Conservation (phyloP, 805 yeast species). For the Kazachstania africana region DNA sequence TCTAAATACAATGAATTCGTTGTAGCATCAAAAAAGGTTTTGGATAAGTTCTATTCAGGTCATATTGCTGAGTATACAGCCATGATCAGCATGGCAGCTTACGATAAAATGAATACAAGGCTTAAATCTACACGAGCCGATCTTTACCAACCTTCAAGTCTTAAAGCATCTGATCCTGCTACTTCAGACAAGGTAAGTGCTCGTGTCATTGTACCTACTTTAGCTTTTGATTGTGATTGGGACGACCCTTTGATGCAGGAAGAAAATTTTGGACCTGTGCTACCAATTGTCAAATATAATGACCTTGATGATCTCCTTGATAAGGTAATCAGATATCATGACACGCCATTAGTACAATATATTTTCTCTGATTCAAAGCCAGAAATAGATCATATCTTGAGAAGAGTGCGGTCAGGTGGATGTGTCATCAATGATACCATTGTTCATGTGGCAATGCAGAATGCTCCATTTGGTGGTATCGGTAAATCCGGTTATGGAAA, state of each 20-base stretch:
- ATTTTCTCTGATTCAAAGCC: conserved; percentile 40
- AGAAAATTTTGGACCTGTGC: conserved; percentile 78
- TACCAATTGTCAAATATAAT: conserved; percentile 55
- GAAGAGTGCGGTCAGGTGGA: conserved; percentile 59
- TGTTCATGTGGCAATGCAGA: conserved; percentile 53
- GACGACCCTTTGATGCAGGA: conserved; percentile 60
- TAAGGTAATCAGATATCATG: conserved; percentile 37
- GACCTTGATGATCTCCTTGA: conserved; percentile 34
- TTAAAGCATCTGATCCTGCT: background rate
- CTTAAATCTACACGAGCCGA: conserved; percentile 41
- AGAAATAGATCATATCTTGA: conserved; percentile 39
- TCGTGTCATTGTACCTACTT: conserved; percentile 59
- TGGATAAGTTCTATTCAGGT: conserved; percentile 35
- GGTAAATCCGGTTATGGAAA: conserved; percentile 76
- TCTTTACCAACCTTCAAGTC: conserved; percentile 1
- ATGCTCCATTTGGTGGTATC: conserved; percentile 85
- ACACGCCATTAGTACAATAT: conserved; percentile 75
- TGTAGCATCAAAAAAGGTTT: conserved; percentile 28
- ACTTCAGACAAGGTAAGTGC: conserved; percentile 12
- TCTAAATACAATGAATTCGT: conserved; percentile 42
- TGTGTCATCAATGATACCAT: conserved; percentile 58
- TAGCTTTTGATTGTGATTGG: conserved; percentile 52
- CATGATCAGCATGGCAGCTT: conserved; percentile 46
- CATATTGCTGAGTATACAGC: conserved; percentile 39
- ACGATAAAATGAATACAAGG: conserved; percentile 32